Conservation (phyloP, 352 stramenopile species). For the Phytopythium aichiense region DNA sequence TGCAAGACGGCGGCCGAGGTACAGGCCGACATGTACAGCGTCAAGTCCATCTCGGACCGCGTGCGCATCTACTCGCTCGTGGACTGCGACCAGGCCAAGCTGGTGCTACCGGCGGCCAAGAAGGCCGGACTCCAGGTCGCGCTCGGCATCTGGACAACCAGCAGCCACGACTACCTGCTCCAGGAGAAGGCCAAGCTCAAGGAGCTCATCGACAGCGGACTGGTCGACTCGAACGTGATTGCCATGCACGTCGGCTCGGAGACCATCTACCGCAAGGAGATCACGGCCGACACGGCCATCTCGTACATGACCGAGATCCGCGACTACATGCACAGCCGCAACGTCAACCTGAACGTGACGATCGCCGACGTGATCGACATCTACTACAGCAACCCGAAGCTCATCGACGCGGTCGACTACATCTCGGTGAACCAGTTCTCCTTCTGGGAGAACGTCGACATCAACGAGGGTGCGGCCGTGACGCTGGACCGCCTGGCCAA, state of each 20-base stretch:
- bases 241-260: constrained; percentile 61
- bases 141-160: constrained; percentile 62
- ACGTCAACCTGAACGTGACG: constrained; percentile 48
- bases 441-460: constrained; percentile 56
- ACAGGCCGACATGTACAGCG: constrained; percentile 42
- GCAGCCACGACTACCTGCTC: constrained; percentile 29
- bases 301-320: constrained; percentile 62
- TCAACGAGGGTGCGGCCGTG: constrained; percentile 38
- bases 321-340: constrained; percentile 29
- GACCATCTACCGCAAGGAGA: constrained; percentile 63
- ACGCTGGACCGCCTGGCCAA: constrained; percentile 56
- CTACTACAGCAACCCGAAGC: constrained; percentile 53
- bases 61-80: constrained; percentile 69
- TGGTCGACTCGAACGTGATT: constrained; percentile 48
- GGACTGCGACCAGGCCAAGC: constrained; percentile 43
- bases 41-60: constrained; percentile 42
- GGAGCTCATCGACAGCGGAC: constrained; percentile 28
- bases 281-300: constrained; percentile 40
- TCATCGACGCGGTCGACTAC: constrained; percentile 63
- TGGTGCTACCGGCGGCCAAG: constrained; percentile 45
- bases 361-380: constrained; percentile 71
- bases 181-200: constrained; percentile 42
- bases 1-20: constrained; percentile 53
- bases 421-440: constrained; percentile 79
- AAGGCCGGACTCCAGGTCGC: constrained; percentile 43